These are phyloP conservation scores for Fraxinus nigra DNA, from an alignment of 305 asterid species.

Conservation along the genomic window DNA sequence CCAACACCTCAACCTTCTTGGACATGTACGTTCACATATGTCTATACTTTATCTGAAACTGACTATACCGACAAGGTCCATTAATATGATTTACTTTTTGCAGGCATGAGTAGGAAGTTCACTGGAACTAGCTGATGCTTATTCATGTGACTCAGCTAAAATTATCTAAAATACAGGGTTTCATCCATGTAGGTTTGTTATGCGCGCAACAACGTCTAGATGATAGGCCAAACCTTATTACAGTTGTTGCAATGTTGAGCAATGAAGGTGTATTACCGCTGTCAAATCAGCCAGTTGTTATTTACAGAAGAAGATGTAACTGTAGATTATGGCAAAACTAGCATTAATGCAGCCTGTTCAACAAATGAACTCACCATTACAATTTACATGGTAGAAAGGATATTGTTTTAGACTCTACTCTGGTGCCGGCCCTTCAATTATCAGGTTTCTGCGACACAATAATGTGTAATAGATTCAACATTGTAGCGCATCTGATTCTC, in stretches of 20 bases:
- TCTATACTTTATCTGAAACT: neutral
- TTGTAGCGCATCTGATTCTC: neutral
- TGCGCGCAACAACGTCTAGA: slow-evolving; percentile 43
- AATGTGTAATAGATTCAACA: neutral
- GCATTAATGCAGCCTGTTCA: slow-evolving; percentile 18
- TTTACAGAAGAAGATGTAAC: slow-evolving; percentile 26
- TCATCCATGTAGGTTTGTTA: slow-evolving; percentile 39
- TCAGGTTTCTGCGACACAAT: slow-evolving; percentile 10
- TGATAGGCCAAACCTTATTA: slow-evolving; percentile 41
- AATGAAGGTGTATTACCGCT: slow-evolving; percentile 29
- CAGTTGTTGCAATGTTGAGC: slow-evolving; percentile 42
- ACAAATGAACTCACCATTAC: slow-evolving; percentile 19
- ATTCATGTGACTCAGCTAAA: slow-evolving; percentile 7
- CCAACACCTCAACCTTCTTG: slow-evolving; percentile 28
- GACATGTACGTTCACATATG: slow-evolving; percentile 20
- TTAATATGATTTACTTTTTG: neutral
- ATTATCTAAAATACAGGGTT: slow-evolving; percentile 24
- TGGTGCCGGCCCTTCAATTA: neutral
- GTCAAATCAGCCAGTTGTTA: slow-evolving; percentile 34
- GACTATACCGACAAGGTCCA: neutral
- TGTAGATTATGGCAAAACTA: neutral
- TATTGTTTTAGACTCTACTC: neutral
- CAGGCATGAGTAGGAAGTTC: slow-evolving; percentile 36
- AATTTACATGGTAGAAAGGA: slow-evolving; percentile 22
- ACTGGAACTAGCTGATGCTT: slow-evolving; percentile 28